Conservation (phyloP, 495 filamentous ascomycete genomes). For the Talaromyces trachyspermus region DNA sequence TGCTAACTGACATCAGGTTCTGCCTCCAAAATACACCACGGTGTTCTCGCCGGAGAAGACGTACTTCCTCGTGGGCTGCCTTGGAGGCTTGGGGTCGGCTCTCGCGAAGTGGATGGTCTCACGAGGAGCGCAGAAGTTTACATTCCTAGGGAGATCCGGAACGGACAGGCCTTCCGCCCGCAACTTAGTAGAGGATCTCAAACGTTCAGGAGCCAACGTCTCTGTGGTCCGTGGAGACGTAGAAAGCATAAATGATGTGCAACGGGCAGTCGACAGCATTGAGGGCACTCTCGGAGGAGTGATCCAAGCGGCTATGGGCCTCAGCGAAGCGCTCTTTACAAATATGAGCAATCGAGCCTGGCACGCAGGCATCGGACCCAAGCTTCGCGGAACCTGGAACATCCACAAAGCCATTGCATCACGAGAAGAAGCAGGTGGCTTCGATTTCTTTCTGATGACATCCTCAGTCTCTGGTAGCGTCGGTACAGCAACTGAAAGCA, state of each 20-base stretch:
- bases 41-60: constrained; percentile 15
- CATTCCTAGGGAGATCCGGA: constrained; percentile 28
- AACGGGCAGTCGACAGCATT: constrained; percentile 8
- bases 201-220: constrained; percentile 14
- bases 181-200: constrained; percentile 17
- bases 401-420: constrained; percentile 16
- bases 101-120: constrained; percentile 26
- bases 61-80: constrained; percentile 28
- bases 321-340: constrained; percentile 16
- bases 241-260: constrained; percentile 16
- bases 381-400: constrained; percentile 25
- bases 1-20: no score
- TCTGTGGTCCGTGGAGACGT: constrained; percentile 26
- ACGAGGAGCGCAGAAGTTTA: constrained; percentile 27
- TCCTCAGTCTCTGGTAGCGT: constrained; percentile 25
- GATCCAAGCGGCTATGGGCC: constrained; percentile 11
- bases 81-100: constrained; percentile 28
- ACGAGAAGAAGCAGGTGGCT: neutral
- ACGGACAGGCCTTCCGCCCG: constrained; percentile 8
- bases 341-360: constrained; percentile 30
- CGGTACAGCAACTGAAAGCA: constrained; percentile 20
- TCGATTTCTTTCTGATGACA: constrained; percentile 30
- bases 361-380: constrained; percentile 17
- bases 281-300: constrained; percentile 8
- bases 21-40: constrained; percentile 8